A percentile compares a stretch with the other conserved stretches of the same genome.
These are phyloP conservation scores for Trichoderma sp. DNA, from an alignment of 2,329 filamentous ascomycete genomes.

Conservation along the genomic window DNA sequence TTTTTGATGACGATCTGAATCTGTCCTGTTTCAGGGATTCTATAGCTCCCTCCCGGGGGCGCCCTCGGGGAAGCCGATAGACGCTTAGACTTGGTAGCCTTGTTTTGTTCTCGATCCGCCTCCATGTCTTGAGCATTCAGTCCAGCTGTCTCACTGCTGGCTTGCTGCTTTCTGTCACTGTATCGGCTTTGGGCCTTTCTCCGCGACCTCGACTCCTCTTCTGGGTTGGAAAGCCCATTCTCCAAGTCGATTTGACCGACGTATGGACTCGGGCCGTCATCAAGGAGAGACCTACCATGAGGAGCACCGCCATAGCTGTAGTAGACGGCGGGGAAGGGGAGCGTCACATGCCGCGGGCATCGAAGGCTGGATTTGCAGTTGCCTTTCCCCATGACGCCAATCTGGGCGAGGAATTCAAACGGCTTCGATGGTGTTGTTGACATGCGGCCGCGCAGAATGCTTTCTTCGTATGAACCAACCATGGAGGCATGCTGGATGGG, in stretches of 20 bases:
- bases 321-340: constrained; percentile 92
- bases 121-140: constrained; percentile 23
- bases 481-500: constrained; percentile 87
- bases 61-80: constrained; percentile 51
- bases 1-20: constrained; percentile 98
- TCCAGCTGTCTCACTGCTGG: constrained; percentile 21
- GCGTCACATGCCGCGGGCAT: constrained; percentile 84
- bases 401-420: constrained; percentile 88
- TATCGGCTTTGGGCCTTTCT: constrained; percentile 48
- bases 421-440: constrained; percentile 92
- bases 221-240: constrained; percentile 61
- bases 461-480: constrained; percentile 98
- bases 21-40: constrained; percentile 90
- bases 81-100: constrained; percentile 45
- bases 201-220: constrained; percentile 46
- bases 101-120: constrained; percentile 25
- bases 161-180: constrained; percentile 35
- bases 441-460: constrained; percentile 91
- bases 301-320: constrained; percentile 80
- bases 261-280: constrained; percentile 92
- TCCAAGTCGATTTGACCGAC: constrained; percentile 91
- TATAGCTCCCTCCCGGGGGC: constrained; percentile 84
- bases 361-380: constrained; percentile 81
- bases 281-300: constrained; percentile 59
- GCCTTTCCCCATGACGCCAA: constrained; percentile 85